These are phyloP conservation scores for Ganoderma boninense DNA, from an alignment of 1,284 basidiomycete species.

Conservation along the genomic window DNA sequence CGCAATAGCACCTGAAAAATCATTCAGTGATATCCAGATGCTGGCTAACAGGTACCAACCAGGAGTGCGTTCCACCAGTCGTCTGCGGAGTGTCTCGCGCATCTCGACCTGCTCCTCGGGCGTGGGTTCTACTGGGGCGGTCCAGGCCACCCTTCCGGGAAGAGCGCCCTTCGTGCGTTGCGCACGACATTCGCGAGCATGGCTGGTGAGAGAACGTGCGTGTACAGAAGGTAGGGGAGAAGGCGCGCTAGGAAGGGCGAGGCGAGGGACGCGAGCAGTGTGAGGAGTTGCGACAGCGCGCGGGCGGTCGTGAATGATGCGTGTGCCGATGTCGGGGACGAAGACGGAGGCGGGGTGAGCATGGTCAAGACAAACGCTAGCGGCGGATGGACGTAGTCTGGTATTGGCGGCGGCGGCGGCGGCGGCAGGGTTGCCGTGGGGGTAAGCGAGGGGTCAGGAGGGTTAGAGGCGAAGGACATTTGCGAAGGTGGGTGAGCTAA, in stretches of 20 bases:
- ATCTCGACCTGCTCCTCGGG: constrained; percentile 72
- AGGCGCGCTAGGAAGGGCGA: constrained; percentile 53
- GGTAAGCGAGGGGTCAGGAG: constrained; percentile 24
- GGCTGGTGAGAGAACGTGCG: constrained; percentile 59
- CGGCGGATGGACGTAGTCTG: constrained; percentile 35
- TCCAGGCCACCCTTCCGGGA: constrained; percentile 83
- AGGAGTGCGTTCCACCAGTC: constrained; percentile 54
- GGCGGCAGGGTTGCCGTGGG: constrained; percentile 14
- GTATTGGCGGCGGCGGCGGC: constrained; percentile 22
- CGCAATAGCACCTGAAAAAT: constrained; percentile 41
- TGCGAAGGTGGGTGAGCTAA: constrained; percentile 27
- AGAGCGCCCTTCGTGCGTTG: constrained; percentile 68
- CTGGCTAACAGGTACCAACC: constrained; percentile 44
- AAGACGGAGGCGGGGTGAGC: constrained; percentile 28
- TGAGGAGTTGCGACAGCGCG: constrained; percentile 41
- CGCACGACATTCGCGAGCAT: constrained; percentile 58
- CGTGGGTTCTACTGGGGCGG: constrained; percentile 72
- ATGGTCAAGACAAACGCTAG: constrained; percentile 33
- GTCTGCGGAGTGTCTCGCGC: constrained; percentile 57
- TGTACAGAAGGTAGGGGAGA: constrained; percentile 68
- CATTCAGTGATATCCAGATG: constrained; percentile 5
- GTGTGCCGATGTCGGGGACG: constrained; percentile 17
- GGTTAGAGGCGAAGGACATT: constrained; percentile 19
- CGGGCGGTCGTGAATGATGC: constrained; percentile 34
- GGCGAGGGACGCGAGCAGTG: constrained; percentile 39